Evolutionary conservation across 2,329 filamentous ascomycete species (phyloP).

Genomic region (Periglandula ipomoeae): DNA sequence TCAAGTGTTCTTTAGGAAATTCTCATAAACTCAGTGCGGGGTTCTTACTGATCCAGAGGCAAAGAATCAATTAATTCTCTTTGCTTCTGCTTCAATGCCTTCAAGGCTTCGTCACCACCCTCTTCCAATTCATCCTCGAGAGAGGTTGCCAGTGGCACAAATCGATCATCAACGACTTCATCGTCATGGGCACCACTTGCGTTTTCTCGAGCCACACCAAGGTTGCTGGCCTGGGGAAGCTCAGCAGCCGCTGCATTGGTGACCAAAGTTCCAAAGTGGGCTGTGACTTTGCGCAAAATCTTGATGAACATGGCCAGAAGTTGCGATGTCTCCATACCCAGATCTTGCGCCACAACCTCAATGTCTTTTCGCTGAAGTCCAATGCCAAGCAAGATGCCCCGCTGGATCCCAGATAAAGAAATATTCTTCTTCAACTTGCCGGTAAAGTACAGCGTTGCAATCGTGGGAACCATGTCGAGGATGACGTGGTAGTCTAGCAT

Average conservation of each 20-base stretch:
- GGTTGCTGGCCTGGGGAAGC: constrained; percentile 47
- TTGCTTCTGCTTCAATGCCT: constrained; percentile 67
- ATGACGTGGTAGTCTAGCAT: constrained; percentile 98
- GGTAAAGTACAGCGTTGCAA: constrained; percentile 78
- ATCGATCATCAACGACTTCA: constrained; percentile 55
- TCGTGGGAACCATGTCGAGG: constrained; percentile 76
- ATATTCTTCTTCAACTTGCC: constrained; percentile 60
- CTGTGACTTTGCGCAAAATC: constrained; percentile 78
- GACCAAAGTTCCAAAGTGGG: constrained; percentile 66
- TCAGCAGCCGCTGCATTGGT: constrained; percentile 62
- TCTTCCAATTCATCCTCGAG: constrained; percentile 79
- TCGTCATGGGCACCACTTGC: constrained; percentile 60
- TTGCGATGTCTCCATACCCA: constrained; percentile 66
- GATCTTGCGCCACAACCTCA: constrained; percentile 69
- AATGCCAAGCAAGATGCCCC: constrained; percentile 78
- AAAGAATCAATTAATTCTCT: constrained; percentile 83
- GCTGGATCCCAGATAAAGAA: constrained; percentile 72
- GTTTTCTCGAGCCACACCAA: constrained; percentile 50
- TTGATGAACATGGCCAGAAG: constrained; percentile 96
- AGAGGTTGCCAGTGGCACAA: constrained; percentile 59
- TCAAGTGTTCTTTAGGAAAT: not conserved
- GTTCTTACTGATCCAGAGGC: constrained; percentile 60
- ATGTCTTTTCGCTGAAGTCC: constrained; percentile 87
- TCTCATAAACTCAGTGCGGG: not conserved
- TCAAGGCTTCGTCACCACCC: constrained; percentile 67